Evolutionary conservation across 768 basidiomycete genomes (phyloP), one percentile per base, ranked within the genome.

Genomic region (Rhizopogon vinicolor): DNA sequence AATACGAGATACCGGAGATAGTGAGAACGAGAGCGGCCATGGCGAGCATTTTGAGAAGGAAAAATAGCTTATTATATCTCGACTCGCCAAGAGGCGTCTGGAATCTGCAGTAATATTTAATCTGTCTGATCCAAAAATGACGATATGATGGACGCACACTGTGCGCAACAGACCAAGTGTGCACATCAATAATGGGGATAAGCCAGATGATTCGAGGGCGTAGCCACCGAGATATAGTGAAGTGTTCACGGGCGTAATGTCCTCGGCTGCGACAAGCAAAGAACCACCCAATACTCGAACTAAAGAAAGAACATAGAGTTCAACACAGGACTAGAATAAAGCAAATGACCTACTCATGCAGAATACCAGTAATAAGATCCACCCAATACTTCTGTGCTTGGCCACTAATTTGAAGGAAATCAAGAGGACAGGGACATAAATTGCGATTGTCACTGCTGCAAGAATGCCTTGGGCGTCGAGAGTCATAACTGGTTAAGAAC

Each of bases 341-440:
- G 3, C 2, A 37, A 10, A 41, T 12, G 33, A 73, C 82, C 64
- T 58, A 85, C 86, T 68, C 43, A 79, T 58, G 10, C 84, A 77
- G 58, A 89, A 86, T 12, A 85, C 68, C 44, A 80, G 73, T n/a
- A 88, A 74, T 58, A 81, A 80, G n/a, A 87, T 66, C 85, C 85
- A 89, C 56, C 84, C 87, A 31, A 77, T 81, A 65, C 84, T 79
- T 42, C 77, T 74, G 54, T 87, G 83, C 33, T 76, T 80, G 49
- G 75, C 62, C 46, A 76, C 68, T 45, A 86, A 66, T 41, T 75
- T 64, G 46, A 78, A 31, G 1, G 81, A 74, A 39, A 84, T 51
- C 51, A 73, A 57, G 19, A 79, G 65, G 61, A 87, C 65, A 28
- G 85, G 87, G 29, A 78, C 63, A 66, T 87, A 89, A 57, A 84